These are phyloP conservation scores for Neurospora pannonica DNA, from an alignment of 495 filamentous ascomycete genomes.

Conservation along the genomic window DNA sequence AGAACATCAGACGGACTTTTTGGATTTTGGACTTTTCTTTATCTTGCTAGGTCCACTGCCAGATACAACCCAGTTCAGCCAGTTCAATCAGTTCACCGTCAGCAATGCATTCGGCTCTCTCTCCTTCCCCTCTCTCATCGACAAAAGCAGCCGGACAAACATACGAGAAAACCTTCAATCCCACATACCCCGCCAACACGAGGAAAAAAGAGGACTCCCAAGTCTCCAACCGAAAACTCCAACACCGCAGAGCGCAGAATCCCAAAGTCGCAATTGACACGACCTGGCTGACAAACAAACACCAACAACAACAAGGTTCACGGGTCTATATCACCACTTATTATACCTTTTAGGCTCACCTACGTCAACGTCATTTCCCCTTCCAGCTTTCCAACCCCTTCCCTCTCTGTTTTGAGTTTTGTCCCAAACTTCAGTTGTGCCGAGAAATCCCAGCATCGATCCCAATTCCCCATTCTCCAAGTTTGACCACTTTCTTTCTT, in stretches of 20 bases:
- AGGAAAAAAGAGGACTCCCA: background rate
- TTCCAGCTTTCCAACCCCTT: background rate
- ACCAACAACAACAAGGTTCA: background rate
- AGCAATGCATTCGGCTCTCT: background rate
- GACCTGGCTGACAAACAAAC: background rate
- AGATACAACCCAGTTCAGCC: background rate
- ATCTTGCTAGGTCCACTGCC: background rate
- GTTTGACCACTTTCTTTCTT: background rate
- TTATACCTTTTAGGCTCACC: background rate
- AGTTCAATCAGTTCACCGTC: background rate
- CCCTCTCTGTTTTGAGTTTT: background rate
- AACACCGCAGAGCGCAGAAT: background rate
- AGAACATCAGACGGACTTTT: background rate
- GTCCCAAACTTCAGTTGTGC: background rate
- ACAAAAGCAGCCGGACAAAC: background rate
- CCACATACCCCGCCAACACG: background rate
- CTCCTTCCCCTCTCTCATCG: background rate
- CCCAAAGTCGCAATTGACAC: background rate
- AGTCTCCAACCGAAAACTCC: background rate
- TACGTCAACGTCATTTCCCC: background rate
- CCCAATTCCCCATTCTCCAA: background rate
- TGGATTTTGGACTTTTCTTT: too few species aligned
- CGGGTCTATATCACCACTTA: background rate
- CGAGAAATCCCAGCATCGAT: background rate
- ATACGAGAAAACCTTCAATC: background rate